These are phyloP conservation scores for Crataegus laevigata DNA, from an alignment of 306 rosid genomes.

Conservation along the genomic window DNA sequence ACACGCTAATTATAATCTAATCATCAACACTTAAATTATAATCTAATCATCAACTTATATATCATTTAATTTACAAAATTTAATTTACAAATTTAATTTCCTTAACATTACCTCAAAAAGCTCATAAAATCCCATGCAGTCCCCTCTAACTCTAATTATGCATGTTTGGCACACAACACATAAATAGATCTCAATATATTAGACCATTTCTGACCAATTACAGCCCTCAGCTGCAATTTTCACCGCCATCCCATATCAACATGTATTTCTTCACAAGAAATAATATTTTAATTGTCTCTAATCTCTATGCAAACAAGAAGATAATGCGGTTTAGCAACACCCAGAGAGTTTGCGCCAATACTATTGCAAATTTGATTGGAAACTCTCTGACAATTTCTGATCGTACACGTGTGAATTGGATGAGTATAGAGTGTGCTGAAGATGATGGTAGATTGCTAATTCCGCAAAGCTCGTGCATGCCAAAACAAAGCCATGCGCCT, in stretches of 20 bases:
- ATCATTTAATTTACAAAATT: too few species aligned
- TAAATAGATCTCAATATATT: slow-evolving; percentile 2
- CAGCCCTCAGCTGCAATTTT: not conserved
- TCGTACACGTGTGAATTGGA: not conserved
- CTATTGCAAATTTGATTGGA: not conserved
- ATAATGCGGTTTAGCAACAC: not conserved
- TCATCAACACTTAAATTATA: too few species aligned
- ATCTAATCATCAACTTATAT: too few species aligned
- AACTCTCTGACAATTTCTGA: slow-evolving; percentile 10
- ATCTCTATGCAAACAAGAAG: not conserved
- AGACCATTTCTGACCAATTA: slow-evolving; percentile 14
- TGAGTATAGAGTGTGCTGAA: slow-evolving; percentile 12
- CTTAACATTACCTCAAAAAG: not conserved
- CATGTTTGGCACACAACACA: not conserved
- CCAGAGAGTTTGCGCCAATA: not conserved
- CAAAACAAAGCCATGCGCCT: slow-evolving; percentile 28
- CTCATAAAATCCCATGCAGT: not conserved
- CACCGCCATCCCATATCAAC: not conserved
- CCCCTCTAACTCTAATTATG: not conserved
- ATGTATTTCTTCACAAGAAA: not conserved
- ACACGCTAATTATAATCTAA: too few species aligned
- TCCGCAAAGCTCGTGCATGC: slow-evolving; percentile 24
- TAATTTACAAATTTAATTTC: too few species aligned
- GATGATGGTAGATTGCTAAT: slow-evolving; percentile 30
- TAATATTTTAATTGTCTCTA: not conserved